Evolutionary conservation across 169 alveolate genomes (phyloP), one percentile per base, ranked within the genome.

Genomic region (Babesia bigemina): DNA sequence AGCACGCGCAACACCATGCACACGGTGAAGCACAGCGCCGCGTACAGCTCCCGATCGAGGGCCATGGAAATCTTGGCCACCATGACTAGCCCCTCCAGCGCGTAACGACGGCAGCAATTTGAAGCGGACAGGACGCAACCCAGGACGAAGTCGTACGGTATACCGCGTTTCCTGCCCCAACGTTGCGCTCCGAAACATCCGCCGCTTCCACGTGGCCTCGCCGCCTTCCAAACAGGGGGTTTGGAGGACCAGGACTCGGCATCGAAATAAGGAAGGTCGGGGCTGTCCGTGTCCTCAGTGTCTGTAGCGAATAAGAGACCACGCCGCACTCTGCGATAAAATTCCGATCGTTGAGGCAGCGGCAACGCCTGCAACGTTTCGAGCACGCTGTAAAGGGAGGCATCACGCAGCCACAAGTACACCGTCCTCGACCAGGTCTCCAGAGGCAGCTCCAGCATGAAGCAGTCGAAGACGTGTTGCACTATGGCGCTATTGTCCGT

Each of bases 381-480:
- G n/a, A 70, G 53, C 8, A 61, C 48, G 75, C 48, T 49, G 44
- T 60, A 72, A 33, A 78, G 55, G 2, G 82, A 78, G 28, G 75
- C 44, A 17, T 53, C 61, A 39, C 61, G 74, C 21, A 78, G 50
- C 73, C 67, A 66, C 17, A 78, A 13, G 17, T 55, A 36, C 2
- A 78, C 73, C 22, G 61, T 21, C 48, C 73, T 16, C 10, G 87
- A 78, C 87, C 87, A 78, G 24, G 47, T 14, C 61, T 78, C 87
- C 42, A 78, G 60, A 29, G 69, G 65, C 0, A 69, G 53, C 55
- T 62, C 72, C 26, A 47, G 17, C 22, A 39, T 69, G 47, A 39
- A 78, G 60, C 45, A 56, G 42, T 26, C 45, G 21, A 78, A 56
- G 13, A 63, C 69, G 45, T 57, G 66, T n/a, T 24, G 42, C 7